Evolutionary conservation across 805 yeast genomes (phyloP), one percentile per base, ranked within the genome.

Genomic region (Candida chauliodis): DNA sequence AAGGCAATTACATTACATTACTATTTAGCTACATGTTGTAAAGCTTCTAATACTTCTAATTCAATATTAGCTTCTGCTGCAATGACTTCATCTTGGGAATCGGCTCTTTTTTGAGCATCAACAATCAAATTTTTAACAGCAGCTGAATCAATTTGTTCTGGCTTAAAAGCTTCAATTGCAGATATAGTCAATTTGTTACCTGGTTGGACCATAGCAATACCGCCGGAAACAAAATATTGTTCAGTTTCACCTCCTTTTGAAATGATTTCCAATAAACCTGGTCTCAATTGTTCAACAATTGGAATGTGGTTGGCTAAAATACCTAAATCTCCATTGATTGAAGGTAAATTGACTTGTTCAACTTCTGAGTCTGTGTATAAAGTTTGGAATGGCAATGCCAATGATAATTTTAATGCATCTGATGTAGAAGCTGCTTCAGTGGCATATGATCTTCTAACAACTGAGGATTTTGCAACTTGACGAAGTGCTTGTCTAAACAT

Each of bases 301-400:
- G 99, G 98, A 58, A 93, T 96, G 80, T 93, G 99, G 74, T 87
- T 84, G 55, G 98, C 96, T 61, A 93, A 74, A 50, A 93, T 79
- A 86, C 99, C 99, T 69, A 91, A 79, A 61, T 86, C 95, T 65
- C 99, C 99, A 51, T 93, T 81, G 57, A 83, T 76, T 48, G 96
- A 95, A 59, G 99, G 99, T 52, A 93, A 75, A 73, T 93, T 93
- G 53, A 93, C 98, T 76, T 93, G 74, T 50, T 66, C 61, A 38
- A 69, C 74, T 54, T 67, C 73, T 88, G 58, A 61, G 39, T 76
- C 77, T 37, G 78, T 55, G 61, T 71, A 79, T 56, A 79, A 63
- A 42, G 84, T 78, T 67, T 83, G 80, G 64, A 86, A 89, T 50
- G 99, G 99, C 55, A 90, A 78, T 42, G 96, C 91, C 56, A 93